Evolutionary conservation across 139 green algal species (phyloP), one percentile per base, ranked within the genome.

Genomic region (Asterochloris erici): DNA sequence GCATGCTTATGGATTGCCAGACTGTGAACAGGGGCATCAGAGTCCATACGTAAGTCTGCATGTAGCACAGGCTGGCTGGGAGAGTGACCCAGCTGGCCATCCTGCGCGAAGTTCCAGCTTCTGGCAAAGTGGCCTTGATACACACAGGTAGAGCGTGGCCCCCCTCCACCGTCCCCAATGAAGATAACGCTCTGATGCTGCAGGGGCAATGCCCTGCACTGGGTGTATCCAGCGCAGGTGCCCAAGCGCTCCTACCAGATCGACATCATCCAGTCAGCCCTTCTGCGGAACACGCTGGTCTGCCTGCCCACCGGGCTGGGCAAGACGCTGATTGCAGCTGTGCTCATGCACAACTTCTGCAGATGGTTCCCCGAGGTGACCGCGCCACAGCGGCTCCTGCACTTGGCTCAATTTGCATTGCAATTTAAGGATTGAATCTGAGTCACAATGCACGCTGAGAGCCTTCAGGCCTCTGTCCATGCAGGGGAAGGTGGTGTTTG

Each of bases 251-350:
- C 86, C 60, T 98, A 97, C 82, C 94, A 98, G 88, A 78, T 92
- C 29, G 28, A 79, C 68, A 81, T 86, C 64, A 94, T 97, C 19
- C 78, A 87, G 28, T 86, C 86, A 10, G 92, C 93, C 29, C 89
- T 98, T 63, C 93, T 96, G 62, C 71, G 86, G 83, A 99, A 99
- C 88, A 98, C 94, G 11, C 89, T 99, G 23, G 93, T 98, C 24
- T 97, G 92, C 84, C 91, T 99, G 79, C 97, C 97, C 74, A 99
- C 96, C 0, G 97, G 97, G 17, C 89, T 98, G 54, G 97, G 97
- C 78, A 99, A 99, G 91, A 99, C 97, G 21, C 88, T 98, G 16
- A 96, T 99, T 28, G 97, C 96, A 17, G 95, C 96, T 13, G 97
- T 98, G 19, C 93, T 97, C 47, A 97, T 96, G 93, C 87, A 93